Base-by-base conservation (phyloP, 1,284 basidiomycete genomes). In the Paramarasmius palmivorus region DNA sequence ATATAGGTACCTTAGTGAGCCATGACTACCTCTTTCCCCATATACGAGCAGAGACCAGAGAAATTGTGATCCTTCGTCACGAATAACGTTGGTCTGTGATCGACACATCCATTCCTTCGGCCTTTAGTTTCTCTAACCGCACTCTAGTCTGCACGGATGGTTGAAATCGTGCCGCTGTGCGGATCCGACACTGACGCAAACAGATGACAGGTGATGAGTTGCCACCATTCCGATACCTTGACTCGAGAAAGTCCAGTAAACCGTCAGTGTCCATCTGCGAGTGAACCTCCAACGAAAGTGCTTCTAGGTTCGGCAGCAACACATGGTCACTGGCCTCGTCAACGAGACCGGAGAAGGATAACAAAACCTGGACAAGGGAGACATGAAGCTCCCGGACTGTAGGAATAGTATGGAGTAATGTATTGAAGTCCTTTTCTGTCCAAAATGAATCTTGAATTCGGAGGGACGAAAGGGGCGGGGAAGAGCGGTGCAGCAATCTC, bases 101-200 rank as follows among this genome's bases (percentile, higher is more conserved):
- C n/a, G 17, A 46, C 25, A 46, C 44, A 15, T 46, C 44, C 44
- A 46, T 32, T 23, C 44, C 44, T 46, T 46, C 44, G 10, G 44
- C 25, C 7, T 29, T 23, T n/a, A 46, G 25, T 8, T 46, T 46
- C 32, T 46, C 44, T 26, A 46, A 46, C 4, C 44, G 44, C 2
- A 46, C 44, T 7, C 12, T 46, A 12, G 25, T 32, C 23, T 29
- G 25, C 12, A 46, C 29, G 25, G 44, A 46, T 12, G 44, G 25
- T n/a, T 32, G 44, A 29, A 46, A 32, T 12, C 44, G 25, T 17
- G 44, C 44, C 19, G 44, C 44, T n/a, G 44, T 46, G 25, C 44
- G 44, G n/a, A 46, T 29, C 8, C n/a, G 44, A 17, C 44, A 46
- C 8, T 26, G 25, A 7, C 29, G 44, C 12, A 46, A 8, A 17